These are phyloP conservation scores for Rhizopus microsporus DNA, from an alignment of 371 early-diverging fungal genomes.

Conservation along the genomic window DNA sequence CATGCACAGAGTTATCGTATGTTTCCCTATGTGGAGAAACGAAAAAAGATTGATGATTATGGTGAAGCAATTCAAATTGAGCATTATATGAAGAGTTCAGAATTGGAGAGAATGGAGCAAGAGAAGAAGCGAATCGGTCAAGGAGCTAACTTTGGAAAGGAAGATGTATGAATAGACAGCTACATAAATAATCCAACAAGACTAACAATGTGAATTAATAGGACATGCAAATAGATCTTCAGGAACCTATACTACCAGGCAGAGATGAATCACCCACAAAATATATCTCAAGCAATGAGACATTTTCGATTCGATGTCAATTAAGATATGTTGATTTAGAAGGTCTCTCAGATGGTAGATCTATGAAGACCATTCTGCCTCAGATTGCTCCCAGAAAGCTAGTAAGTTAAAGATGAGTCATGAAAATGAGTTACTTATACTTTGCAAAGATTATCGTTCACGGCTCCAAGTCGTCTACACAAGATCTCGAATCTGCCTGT, in stretches of 20 bases:
- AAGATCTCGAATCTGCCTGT: slow-evolving; percentile 61
- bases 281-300: slow-evolving; percentile 59
- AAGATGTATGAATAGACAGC: slow-evolving; percentile 27
- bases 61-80: slow-evolving; percentile 89
- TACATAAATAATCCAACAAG: neutral
- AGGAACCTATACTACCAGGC: slow-evolving; percentile 48
- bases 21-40: slow-evolving; percentile 87
- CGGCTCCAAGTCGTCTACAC: slow-evolving; percentile 71
- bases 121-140: slow-evolving; percentile 42
- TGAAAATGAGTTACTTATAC: neutral
- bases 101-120: slow-evolving; percentile 39
- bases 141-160: slow-evolving; percentile 55
- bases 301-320: slow-evolving; percentile 68
- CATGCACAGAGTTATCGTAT: slow-evolving; percentile 81
- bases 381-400: slow-evolving; percentile 84
- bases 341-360: slow-evolving; percentile 87
- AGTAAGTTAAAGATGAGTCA: slow-evolving; percentile 37
- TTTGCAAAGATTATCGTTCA: slow-evolving; percentile 75
- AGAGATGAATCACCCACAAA: slow-evolving; percentile 74
- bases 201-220: neutral
- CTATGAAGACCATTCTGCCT: slow-evolving; percentile 83
- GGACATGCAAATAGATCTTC: slow-evolving; percentile 47
- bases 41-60: slow-evolving; percentile 89
- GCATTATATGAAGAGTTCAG: slow-evolving; percentile 62
- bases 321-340: slow-evolving; percentile 88